phyloP scores from a whole-genome alignment of 2,329 filamentous ascomycete genomes.

The Fusarium continuum region DNA sequence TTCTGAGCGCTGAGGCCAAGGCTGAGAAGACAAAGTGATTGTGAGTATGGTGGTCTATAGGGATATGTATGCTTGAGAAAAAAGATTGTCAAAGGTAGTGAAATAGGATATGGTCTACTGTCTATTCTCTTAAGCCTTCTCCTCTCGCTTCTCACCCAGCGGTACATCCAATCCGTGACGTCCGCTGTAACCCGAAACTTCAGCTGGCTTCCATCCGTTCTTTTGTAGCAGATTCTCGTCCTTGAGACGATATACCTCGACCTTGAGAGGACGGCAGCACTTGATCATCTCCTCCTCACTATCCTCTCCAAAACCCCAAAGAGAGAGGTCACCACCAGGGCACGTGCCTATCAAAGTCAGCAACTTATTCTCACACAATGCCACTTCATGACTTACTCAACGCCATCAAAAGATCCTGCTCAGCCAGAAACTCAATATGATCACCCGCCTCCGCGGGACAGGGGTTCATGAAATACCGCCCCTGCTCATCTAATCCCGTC shows the following conservation, averaged over 20 bases:
- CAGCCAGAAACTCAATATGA: slow-evolving; percentile 80
- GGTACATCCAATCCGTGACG: slow-evolving; percentile 39
- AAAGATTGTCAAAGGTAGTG: not conserved
- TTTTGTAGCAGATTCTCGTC: slow-evolving; percentile 60
- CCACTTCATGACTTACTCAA: slow-evolving; percentile 53
- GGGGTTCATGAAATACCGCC: slow-evolving; percentile 79
- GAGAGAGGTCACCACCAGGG: slow-evolving; percentile 81
- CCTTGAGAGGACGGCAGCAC: slow-evolving; percentile 77
- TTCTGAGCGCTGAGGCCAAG: slow-evolving; percentile 38
- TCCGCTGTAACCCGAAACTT: slow-evolving; percentile 65
- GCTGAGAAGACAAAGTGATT: slow-evolving; percentile 35
- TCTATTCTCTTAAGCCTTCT: not conserved
- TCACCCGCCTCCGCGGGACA: slow-evolving; percentile 65
- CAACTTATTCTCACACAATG: not conserved
- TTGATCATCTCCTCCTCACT: slow-evolving; percentile 74
- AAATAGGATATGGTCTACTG: not conserved
- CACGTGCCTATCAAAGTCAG: slow-evolving; percentile 64
- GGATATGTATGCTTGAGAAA: not conserved
- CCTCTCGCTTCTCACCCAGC: slow-evolving; percentile 32
- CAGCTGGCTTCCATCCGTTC: slow-evolving; percentile 69
- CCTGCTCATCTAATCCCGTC: slow-evolving; percentile 76
- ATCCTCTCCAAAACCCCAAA: slow-evolving; percentile 80
- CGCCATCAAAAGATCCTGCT: slow-evolving; percentile 75
- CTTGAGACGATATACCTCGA: slow-evolving; percentile 74
- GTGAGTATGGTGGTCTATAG: not conserved